A percentile compares a stretch with the other conserved stretches of the same genome.
Conservation (phyloP, 2,329 filamentous ascomycete genomes). For the Aspergillus pseudotamarii region DNA sequence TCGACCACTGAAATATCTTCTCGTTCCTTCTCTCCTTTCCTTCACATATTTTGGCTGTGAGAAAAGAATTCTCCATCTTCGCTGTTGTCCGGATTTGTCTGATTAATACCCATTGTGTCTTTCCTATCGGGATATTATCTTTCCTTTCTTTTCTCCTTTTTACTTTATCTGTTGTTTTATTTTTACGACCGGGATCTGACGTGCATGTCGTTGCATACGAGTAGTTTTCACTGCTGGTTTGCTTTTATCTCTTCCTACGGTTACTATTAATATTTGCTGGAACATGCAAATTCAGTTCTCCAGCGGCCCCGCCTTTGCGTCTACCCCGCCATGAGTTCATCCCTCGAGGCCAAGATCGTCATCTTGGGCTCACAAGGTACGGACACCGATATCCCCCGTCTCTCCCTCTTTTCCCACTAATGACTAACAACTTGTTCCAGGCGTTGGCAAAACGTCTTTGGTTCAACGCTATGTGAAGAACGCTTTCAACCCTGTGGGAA, state of each 20-base stretch:
- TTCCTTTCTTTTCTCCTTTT: neutral
- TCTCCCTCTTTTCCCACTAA: too few relatives aligned
- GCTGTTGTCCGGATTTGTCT: neutral
- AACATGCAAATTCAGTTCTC: slow-evolving; percentile 36
- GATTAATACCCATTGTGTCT: neutral
- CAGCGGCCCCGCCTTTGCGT: slow-evolving; percentile 27
- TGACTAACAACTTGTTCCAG: slow-evolving; percentile 28
- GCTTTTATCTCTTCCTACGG: neutral
- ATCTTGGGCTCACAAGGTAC: slow-evolving; percentile 55
- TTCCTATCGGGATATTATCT: neutral
- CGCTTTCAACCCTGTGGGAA: slow-evolving; percentile 44
- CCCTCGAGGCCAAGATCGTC: slow-evolving; percentile 56
- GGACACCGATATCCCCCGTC: slow-evolving; percentile 5
- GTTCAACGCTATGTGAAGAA: slow-evolving; percentile 54
- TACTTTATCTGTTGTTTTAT: neutral
- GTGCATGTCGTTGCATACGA: neutral
- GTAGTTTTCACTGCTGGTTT: neutral
- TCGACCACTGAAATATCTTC: neutral
- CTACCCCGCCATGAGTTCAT: slow-evolving; percentile 48
- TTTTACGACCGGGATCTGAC: neutral
- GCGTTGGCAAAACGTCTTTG: slow-evolving; percentile 57
- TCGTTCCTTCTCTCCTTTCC: neutral
- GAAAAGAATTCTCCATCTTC: neutral
- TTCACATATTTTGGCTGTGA: neutral
- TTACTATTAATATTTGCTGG: slow-evolving; percentile 16